These are phyloP conservation scores for Scleroderma citrinum DNA, from an alignment of 768 basidiomycete species.

Conservation along the genomic window DNA sequence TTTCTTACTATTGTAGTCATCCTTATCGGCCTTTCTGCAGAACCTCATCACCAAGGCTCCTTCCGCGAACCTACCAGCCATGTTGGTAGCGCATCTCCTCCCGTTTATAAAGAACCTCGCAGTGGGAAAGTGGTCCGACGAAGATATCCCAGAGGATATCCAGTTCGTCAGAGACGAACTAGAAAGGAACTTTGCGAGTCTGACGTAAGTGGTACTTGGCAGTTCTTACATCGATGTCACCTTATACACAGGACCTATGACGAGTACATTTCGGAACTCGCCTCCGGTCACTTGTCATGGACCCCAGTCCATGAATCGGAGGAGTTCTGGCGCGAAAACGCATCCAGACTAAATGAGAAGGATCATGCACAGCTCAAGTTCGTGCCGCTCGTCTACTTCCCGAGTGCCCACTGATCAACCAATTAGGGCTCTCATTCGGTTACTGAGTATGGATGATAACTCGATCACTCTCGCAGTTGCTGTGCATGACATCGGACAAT, in stretches of 20 bases:
- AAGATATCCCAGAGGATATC: constrained; percentile 90
- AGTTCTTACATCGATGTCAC: not conserved
- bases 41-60: constrained; percentile 91
- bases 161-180: constrained; percentile 84
- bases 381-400: not conserved
- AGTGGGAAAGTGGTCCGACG: constrained; percentile 87
- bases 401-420: not conserved
- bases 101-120: constrained; percentile 84
- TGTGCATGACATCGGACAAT: constrained; percentile 89
- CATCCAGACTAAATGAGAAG: constrained; percentile 75
- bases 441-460: constrained; percentile 59
- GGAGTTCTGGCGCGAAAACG: constrained; percentile 98
- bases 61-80: constrained; percentile 79
- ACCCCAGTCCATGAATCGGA: constrained; percentile 94
- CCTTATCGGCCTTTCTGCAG: constrained; percentile 30
- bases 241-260: constrained; percentile 76
- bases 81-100: constrained; percentile 83
- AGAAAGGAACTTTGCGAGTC: constrained; percentile 75
- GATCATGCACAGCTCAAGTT: constrained; percentile 85
- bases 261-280: constrained; percentile 88
- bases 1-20: constrained; percentile 3
- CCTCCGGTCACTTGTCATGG: constrained; percentile 91
- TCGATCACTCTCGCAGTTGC: constrained; percentile 84
- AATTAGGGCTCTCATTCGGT: constrained; percentile 61
- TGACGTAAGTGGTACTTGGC: constrained; percentile 58